These are phyloP conservation scores for Apiospora marii DNA, from an alignment of 2,329 filamentous ascomycete genomes.

Conservation along the genomic window DNA sequence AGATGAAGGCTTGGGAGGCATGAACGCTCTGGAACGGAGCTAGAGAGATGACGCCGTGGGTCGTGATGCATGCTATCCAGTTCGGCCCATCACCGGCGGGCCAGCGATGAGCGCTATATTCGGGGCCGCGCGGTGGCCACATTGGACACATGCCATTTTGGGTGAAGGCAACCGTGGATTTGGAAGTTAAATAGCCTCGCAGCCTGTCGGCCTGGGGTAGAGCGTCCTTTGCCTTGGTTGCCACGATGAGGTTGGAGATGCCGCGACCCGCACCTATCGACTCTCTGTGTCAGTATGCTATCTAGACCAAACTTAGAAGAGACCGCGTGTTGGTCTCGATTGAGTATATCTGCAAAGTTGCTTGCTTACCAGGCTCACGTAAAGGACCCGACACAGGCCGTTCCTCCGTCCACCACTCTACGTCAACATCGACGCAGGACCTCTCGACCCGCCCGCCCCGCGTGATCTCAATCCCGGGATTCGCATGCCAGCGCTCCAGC, in stretches of 20 bases:
- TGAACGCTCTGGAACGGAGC: conserved; percentile 61
- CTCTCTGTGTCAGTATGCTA: not conserved
- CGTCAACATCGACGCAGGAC: conserved; percentile 50
- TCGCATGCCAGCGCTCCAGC: conserved; percentile 54
- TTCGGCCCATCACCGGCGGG: conserved; percentile 57
- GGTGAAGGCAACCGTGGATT: conserved; percentile 80
- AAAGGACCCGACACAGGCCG: conserved; percentile 46
- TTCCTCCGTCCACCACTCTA: conserved; percentile 64
- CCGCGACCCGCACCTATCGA: conserved; percentile 37
- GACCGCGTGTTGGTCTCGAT: not conserved
- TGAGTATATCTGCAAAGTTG: too few relatives aligned
- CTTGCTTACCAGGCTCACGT: conserved; percentile 46
- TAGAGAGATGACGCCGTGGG: conserved; percentile 62
- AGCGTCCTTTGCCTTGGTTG: conserved; percentile 77
- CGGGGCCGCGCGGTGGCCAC: conserved; percentile 60
- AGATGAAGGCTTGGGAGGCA: conserved; percentile 57
- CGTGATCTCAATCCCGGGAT: conserved; percentile 55
- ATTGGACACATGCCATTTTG: conserved; percentile 86
- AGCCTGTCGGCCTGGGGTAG: conserved; percentile 67
- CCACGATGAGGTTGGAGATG: conserved; percentile 79
- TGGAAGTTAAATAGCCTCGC: conserved; percentile 64
- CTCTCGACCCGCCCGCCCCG: conserved; percentile 42
- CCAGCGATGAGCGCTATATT: conserved; percentile 54
- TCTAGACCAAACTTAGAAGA: too few relatives aligned
- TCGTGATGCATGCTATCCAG: conserved; percentile 74